phyloP scores from a whole-genome alignment of 192 early-diverging fungal genomes.

The Coemansia sp. region DNA sequence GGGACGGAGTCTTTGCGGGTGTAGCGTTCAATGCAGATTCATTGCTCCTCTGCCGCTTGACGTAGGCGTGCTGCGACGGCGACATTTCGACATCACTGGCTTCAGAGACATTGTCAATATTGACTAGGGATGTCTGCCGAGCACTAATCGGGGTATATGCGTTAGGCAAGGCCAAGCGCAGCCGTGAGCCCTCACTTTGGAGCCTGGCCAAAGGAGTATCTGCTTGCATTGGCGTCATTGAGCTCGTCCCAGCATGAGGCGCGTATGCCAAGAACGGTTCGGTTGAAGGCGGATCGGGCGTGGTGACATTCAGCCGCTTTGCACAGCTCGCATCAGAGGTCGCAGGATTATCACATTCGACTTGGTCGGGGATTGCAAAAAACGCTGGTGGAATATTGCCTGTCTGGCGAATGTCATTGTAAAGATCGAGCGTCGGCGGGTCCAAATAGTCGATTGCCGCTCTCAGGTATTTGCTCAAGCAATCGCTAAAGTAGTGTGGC shows the following conservation, averaged over 20 bases:
- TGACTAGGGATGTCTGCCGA: neutral
- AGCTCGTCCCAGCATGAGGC: neutral
- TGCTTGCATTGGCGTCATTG: neutral
- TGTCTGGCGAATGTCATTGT: constrained; percentile 28
- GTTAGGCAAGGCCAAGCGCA: neutral
- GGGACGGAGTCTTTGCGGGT: neutral
- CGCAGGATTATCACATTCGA: neutral
- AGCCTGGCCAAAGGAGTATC: neutral
- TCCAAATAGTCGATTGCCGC: constrained; percentile 25
- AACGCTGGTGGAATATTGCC: constrained; percentile 35
- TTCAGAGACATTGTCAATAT: constrained; percentile 14
- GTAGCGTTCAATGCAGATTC: neutral
- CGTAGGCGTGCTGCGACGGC: constrained; percentile 31
- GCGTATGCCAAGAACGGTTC: neutral
- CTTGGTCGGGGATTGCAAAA: constrained; percentile 26
- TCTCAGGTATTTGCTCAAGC: constrained; percentile 18
- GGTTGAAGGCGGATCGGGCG: neutral
- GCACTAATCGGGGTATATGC: neutral
- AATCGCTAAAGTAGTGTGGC: constrained; percentile 25
- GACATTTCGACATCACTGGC: constrained; percentile 37
- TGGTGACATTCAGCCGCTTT: neutral
- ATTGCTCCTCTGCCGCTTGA: constrained; percentile 24
- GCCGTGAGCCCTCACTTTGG: neutral
- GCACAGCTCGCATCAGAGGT: neutral
- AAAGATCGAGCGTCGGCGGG: constrained; percentile 34